A percentile compares a stretch with the other conserved stretches of the same genome.
Conservation (phyloP, 2,329 filamentous ascomycete genomes). For the Diaporthe velutina region DNA sequence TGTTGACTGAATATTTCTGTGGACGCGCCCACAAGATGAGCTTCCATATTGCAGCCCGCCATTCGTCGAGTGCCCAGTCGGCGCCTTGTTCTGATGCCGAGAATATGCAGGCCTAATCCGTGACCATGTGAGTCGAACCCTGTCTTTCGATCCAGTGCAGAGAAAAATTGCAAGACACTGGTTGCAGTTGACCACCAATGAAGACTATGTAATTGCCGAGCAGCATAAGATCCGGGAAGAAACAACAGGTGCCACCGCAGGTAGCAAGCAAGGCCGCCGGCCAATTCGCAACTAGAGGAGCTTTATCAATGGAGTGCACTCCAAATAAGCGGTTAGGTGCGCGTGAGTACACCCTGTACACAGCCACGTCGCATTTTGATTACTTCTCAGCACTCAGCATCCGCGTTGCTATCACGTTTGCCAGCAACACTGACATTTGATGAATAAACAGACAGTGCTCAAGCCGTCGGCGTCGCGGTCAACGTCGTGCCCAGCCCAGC, state of each 20-base stretch:
- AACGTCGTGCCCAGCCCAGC: not conserved
- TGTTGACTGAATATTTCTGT: not conserved
- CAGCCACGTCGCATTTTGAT: constrained; percentile 8
- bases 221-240: not conserved
- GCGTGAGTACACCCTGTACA: not conserved
- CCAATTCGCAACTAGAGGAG: not conserved
- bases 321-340: not conserved
- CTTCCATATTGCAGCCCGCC: not conserved
- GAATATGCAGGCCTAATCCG: not conserved
- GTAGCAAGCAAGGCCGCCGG: not conserved
- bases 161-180: not conserved
- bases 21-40: too few species aligned
- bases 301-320: not conserved
- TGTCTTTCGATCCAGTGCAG: not conserved
- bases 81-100: not conserved
- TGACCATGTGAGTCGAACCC: not conserved
- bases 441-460: not conserved
- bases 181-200: not conserved
- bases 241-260: not conserved
- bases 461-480: constrained; percentile 7
- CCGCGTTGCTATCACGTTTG: not conserved
- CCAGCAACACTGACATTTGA: not conserved
- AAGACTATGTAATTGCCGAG: not conserved
- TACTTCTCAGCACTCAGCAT: not conserved
- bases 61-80: not conserved